These are phyloP conservation scores for Aspergillus ostianus DNA, from an alignment of 495 filamentous ascomycete species.

Conservation along the genomic window DNA sequence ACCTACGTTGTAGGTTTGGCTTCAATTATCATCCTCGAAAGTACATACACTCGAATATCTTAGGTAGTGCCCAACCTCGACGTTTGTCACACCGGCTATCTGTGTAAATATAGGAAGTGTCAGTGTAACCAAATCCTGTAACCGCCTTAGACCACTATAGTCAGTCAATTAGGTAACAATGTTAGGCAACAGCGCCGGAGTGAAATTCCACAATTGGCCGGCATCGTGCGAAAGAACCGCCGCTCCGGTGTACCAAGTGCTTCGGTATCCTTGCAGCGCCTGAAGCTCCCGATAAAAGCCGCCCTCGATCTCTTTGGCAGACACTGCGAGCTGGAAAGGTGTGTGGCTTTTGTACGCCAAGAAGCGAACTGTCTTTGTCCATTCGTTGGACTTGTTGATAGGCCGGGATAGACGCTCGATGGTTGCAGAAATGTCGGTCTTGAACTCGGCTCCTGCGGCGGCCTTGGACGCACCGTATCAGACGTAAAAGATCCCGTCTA, in stretches of 20 bases:
- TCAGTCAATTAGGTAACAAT: background rate
- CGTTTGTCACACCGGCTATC: too few relatives aligned
- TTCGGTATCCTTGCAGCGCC: background rate
- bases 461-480: slow-evolving; percentile 1
- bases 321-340: background rate
- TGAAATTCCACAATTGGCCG: background rate
- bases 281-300: slow-evolving; percentile 6
- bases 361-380: background rate
- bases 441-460: background rate
- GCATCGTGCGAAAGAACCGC: background rate
- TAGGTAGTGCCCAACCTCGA: too few relatives aligned
- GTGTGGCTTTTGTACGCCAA: background rate
- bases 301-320: background rate
- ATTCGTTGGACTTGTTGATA: background rate
- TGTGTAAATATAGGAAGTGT: too few relatives aligned
- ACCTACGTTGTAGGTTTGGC: too few relatives aligned
- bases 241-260: slow-evolving; percentile 1
- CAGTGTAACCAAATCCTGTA: too few relatives aligned
- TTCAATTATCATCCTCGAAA: too few relatives aligned
- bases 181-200: background rate
- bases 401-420: background rate
- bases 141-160: background rate
- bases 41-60: too few relatives aligned
- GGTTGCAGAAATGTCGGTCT: background rate
- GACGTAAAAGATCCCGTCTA: background rate